Conservation (phyloP, 768 basidiomycete species). For the Podaxis sp. region DNA sequence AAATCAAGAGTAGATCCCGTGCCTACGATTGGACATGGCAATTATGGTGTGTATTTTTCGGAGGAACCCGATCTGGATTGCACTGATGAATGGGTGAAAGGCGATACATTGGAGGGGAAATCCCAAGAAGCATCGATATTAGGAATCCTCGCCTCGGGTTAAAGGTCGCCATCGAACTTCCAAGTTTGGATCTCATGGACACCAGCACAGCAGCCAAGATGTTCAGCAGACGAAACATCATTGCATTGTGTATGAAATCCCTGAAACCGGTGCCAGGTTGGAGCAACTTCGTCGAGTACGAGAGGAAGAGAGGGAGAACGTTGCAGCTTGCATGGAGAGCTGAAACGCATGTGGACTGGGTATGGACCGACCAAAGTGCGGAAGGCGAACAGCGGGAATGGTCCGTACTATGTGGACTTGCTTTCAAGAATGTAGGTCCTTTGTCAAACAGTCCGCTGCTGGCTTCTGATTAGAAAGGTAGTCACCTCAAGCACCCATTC, state of each 20-base stretch:
- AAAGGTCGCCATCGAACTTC: conserved; percentile 69
- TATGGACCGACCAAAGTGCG: conserved; percentile 71
- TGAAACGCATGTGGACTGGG: conserved; percentile 80
- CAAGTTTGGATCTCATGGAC: conserved; percentile 41
- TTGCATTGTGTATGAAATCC: conserved; percentile 59
- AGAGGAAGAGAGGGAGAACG: conserved; percentile 51
- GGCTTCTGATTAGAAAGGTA: conserved; percentile 18
- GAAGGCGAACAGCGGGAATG: conserved; percentile 63
- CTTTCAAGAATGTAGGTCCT: conserved; percentile 62
- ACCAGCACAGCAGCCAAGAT: conserved; percentile 41
- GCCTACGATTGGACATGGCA: conserved; percentile 91
- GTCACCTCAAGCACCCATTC: conserved; percentile 45
- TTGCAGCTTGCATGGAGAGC: conserved; percentile 80
- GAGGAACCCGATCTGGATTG: not conserved
- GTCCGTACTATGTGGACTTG: conserved; percentile 75
- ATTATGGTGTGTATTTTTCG: conserved; percentile 55
- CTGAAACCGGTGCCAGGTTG: conserved; percentile 60
- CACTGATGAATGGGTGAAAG: conserved; percentile 34
- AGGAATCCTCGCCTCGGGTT: conserved; percentile 66
- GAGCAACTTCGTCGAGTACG: conserved; percentile 55
- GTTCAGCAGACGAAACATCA: conserved; percentile 62
- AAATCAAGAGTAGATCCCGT: conserved; percentile 72
- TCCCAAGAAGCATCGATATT: conserved; percentile 73
- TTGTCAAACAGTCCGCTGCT: not conserved
- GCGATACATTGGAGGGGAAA: conserved; percentile 67